Base-by-base conservation (phyloP, 2,329 filamentous ascomycete genomes). In the Ophiostoma sp. region DNA sequence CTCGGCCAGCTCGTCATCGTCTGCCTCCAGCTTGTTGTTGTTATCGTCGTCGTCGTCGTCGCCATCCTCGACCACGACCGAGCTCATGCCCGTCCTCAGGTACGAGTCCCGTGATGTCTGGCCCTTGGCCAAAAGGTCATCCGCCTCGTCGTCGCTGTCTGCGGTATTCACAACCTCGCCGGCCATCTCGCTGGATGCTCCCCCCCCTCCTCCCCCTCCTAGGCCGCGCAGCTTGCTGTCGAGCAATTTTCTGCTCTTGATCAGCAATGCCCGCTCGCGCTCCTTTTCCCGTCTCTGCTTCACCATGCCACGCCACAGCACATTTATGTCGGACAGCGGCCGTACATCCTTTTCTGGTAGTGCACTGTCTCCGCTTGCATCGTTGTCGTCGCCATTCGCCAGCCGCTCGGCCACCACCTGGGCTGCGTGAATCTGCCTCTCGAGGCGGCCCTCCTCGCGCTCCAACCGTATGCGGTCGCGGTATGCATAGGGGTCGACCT, bases 391-490 rank as follows among this genome's bases (percentile, higher is more conserved):
- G 0, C 68, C 70, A 20, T 39, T 7, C 72, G 91, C 89, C 79
- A 98, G 85, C 68, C 88, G 82, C 81, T 97, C 93, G 2, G 91
- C 89, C 11, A 95, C 88, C 75, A 90, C 91, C 84, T 97, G 94
- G 31, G 93, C 94, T 1, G 87, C 92, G 73, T 85, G 85, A 31
- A 94, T 83, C 78, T 91, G 86, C 35, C 85, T 86, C 78, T 96
- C 92, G 3, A 85, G 77, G 74, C 89, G 84, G 72, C 84, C 87
- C 69, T 87, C 84, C 79, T 94, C 90, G 69, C 88, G 83, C 78
- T 94, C 91, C 76, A 82, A 83, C 71, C 89, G 83, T 71, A 93
- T 86, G 1, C 92, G 83, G 73, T 92, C 90, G 11, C 91, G 83
- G 76, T 92, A 96, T 76, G 91, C 91, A 0, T 84, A 84, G 71